phyloP scores from a whole-genome alignment of 2,329 filamentous ascomycete species.

The Xylaria arbuscula region DNA sequence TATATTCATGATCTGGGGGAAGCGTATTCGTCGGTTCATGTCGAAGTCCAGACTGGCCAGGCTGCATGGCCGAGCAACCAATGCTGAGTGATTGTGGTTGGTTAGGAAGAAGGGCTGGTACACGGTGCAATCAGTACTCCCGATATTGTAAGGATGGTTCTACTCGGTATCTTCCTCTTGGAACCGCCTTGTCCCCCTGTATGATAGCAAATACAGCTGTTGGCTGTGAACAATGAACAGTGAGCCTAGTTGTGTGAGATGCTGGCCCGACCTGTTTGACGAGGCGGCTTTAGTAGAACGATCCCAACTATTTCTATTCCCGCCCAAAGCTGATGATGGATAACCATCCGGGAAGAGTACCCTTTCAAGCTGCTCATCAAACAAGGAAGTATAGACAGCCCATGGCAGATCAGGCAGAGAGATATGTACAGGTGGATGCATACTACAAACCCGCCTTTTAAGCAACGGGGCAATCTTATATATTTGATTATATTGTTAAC shows the following conservation, averaged over 20 bases:
- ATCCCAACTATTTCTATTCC: too few species aligned
- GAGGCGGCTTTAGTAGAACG: too few species aligned
- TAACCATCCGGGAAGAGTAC: too few species aligned
- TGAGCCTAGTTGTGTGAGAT: too few species aligned
- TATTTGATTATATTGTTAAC: neutral
- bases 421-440: neutral
- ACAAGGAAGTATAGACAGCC: too few species aligned
- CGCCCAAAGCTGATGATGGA: too few species aligned
- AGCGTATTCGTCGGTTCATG: conserved; percentile 59
- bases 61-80: conserved; percentile 52
- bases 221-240: too few species aligned
- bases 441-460: neutral
- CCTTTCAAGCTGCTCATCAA: too few species aligned
- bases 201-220: too few species aligned
- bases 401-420: neutral
- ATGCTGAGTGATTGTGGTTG: neutral
- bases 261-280: too few species aligned
- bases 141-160: neutral
- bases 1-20: conserved; percentile 63
- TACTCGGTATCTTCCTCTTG: too few species aligned
- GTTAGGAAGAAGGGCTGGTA: neutral
- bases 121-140: neutral
- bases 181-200: too few species aligned
- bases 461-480: neutral
- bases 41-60: conserved; percentile 60